These are phyloP conservation scores for Mucor piriformis DNA, from an alignment of 371 early-diverging fungal genomes.

Conservation along the genomic window DNA sequence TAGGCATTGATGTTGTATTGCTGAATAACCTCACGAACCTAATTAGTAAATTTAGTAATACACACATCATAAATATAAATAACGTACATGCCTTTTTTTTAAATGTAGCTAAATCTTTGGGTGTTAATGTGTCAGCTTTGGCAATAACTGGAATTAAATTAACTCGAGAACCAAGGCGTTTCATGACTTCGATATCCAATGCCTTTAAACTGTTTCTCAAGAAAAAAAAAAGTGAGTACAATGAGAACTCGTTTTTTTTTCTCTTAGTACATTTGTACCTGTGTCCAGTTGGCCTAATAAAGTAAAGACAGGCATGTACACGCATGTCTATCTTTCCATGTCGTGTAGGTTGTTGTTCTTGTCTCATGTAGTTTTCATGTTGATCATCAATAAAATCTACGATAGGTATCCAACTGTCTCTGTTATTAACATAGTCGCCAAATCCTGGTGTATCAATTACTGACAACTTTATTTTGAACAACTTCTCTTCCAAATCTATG, in stretches of 20 bases:
- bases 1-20: conserved; percentile 74
- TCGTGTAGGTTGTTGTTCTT: conserved; percentile 56
- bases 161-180: conserved; percentile 72
- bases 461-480: conserved; percentile 81
- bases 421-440: conserved; percentile 83
- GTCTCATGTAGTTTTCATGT: conserved; percentile 85
- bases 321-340: conserved; percentile 62
- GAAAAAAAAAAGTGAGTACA: conserved; percentile 7
- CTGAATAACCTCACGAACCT: conserved; percentile 74
- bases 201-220: conserved; percentile 71
- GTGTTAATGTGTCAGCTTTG: conserved; percentile 70
- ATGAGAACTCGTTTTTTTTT: conserved; percentile 7
- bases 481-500: conserved; percentile 26
- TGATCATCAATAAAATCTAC: conserved; percentile 88
- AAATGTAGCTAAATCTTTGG: conserved; percentile 74
- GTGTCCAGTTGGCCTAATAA: conserved; percentile 85
- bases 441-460: conserved; percentile 93
- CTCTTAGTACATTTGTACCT: conserved; percentile 49
- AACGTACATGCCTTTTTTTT: conserved; percentile 64
- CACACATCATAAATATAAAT: background rate
- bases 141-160: conserved; percentile 86
- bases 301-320: conserved; percentile 90
- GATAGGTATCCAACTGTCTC: conserved; percentile 66
- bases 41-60: background rate
- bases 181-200: conserved; percentile 90